phyloP scores from a whole-genome alignment of 176 grass and related monocot genomes.

The Lolium perenne region DNA sequence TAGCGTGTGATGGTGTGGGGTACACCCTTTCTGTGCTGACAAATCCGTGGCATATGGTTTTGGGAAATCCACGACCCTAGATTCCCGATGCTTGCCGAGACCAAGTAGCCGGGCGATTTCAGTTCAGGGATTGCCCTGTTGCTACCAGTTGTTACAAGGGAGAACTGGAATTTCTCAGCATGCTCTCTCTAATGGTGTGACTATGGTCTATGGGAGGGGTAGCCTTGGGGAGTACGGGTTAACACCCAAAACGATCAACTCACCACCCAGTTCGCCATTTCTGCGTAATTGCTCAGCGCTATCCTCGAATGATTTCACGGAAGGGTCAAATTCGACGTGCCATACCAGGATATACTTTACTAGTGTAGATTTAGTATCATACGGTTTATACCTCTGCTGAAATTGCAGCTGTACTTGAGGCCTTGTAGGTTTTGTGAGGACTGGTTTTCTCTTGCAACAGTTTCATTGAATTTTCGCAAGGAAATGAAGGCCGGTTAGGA shows the following conservation, averaged over 20 bases:
- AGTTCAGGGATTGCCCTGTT: not conserved
- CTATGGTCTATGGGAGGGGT: not conserved
- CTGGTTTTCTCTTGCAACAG: slow-evolving; percentile 4
- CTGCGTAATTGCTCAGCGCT: too few species aligned
- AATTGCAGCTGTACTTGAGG: not conserved
- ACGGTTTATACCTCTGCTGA: too few species aligned
- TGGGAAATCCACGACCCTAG: not conserved
- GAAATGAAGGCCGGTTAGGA: not conserved
- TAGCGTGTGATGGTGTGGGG: not conserved
- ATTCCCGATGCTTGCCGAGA: not conserved
- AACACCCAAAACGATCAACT: not conserved
- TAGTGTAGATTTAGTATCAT: too few species aligned
- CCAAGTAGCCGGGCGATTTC: not conserved
- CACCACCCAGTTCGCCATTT: too few species aligned
- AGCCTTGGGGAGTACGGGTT: not conserved
- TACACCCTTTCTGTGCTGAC: not conserved
- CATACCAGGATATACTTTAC: too few species aligned
- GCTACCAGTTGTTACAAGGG: not conserved
- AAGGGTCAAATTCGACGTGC: too few species aligned
- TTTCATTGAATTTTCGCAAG: not conserved
- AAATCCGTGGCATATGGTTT: not conserved
- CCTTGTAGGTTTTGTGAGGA: not conserved
- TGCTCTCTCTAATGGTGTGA: not conserved
- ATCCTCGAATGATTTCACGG: too few species aligned
- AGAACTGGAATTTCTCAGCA: not conserved